Evolutionary conservation across 2,329 filamentous ascomycete species (phyloP).

Genomic region (Parafenestella ontariensis): DNA sequence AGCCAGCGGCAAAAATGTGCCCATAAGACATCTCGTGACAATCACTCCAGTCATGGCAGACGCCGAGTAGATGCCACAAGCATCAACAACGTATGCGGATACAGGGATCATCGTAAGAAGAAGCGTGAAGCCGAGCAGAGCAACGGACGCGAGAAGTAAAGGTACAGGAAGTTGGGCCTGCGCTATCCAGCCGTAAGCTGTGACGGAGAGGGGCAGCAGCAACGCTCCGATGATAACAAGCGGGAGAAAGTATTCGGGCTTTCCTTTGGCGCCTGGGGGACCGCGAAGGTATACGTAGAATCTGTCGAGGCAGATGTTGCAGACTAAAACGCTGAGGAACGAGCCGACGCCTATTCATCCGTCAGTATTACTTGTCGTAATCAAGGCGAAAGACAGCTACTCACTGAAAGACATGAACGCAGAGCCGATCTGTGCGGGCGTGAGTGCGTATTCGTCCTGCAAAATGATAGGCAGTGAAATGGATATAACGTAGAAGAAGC

Average conservation of each 20-base stretch:
- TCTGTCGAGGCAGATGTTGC: slow-evolving; percentile 60
- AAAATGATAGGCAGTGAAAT: slow-evolving; percentile 56
- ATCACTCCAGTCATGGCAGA: slow-evolving; percentile 65
- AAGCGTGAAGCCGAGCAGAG: slow-evolving; percentile 56
- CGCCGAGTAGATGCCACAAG: slow-evolving; percentile 63
- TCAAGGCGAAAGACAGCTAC: slow-evolving; percentile 6
- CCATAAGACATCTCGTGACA: slow-evolving; percentile 62
- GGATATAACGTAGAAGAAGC: slow-evolving; percentile 56
- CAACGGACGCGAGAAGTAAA: slow-evolving; percentile 54
- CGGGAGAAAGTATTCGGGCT: slow-evolving; percentile 64
- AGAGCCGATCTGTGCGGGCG: slow-evolving; percentile 60
- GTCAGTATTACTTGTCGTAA: neutral
- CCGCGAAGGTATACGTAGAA: slow-evolving; percentile 60
- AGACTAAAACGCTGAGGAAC: slow-evolving; percentile 55
- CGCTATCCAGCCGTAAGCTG: slow-evolving; percentile 61
- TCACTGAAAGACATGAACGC: slow-evolving; percentile 64
- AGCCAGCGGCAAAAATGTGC: slow-evolving; percentile 64
- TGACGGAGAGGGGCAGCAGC: slow-evolving; percentile 55
- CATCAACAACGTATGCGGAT: slow-evolving; percentile 64
- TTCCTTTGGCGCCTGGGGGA: slow-evolving; percentile 51
- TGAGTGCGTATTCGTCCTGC: slow-evolving; percentile 51
- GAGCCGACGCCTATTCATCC: slow-evolving; percentile 55
- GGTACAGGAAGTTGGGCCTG: slow-evolving; percentile 53
- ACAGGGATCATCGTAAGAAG: slow-evolving; percentile 59
- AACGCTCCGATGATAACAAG: slow-evolving; percentile 58